phyloP scores from a whole-genome alignment of 768 basidiomycete species.

The Boletus huronensis region DNA sequence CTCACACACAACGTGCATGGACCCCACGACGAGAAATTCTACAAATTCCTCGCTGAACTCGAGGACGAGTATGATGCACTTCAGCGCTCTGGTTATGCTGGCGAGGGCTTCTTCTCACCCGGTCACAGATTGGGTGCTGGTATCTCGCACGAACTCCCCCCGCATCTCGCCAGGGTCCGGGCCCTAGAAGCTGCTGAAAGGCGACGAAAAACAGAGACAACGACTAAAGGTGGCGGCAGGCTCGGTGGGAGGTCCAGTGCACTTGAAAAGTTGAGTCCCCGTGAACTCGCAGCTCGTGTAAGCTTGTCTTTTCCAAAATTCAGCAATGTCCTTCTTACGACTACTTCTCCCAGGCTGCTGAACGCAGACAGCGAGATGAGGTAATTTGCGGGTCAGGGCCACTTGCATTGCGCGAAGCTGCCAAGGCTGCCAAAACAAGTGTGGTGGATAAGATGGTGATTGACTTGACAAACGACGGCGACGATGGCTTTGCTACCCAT shows the following conservation, averaged over 20 bases:
- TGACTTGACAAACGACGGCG: conserved; percentile 49
- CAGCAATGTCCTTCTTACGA: conserved; percentile 1
- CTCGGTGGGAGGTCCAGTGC: conserved; percentile 52
- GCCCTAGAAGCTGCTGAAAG: conserved; percentile 82
- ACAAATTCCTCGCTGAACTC: conserved; percentile 65
- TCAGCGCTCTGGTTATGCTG: conserved; percentile 76
- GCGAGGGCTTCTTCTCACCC: conserved; percentile 85
- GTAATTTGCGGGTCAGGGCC: conserved; percentile 67
- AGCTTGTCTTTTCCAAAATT: conserved; percentile 38
- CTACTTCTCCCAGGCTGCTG: conserved; percentile 65
- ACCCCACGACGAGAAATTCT: conserved; percentile 84
- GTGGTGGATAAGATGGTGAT: conserved; percentile 51
- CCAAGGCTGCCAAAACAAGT: conserved; percentile 67
- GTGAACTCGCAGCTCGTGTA: conserved; percentile 63
- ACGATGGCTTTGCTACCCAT: neutral
- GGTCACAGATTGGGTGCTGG: conserved; percentile 68
- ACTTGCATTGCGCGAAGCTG: conserved; percentile 55
- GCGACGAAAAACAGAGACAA: conserved; percentile 43
- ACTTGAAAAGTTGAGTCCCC: conserved; percentile 47
- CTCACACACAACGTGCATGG: conserved; percentile 88
- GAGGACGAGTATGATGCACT: conserved; percentile 85
- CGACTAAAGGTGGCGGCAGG: conserved; percentile 53
- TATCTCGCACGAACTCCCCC: conserved; percentile 65
- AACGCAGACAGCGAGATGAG: conserved; percentile 70
- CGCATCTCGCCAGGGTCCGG: conserved; percentile 58